Base-by-base conservation (phyloP, 768 basidiomycete genomes). In the Epithele typhae region DNA sequence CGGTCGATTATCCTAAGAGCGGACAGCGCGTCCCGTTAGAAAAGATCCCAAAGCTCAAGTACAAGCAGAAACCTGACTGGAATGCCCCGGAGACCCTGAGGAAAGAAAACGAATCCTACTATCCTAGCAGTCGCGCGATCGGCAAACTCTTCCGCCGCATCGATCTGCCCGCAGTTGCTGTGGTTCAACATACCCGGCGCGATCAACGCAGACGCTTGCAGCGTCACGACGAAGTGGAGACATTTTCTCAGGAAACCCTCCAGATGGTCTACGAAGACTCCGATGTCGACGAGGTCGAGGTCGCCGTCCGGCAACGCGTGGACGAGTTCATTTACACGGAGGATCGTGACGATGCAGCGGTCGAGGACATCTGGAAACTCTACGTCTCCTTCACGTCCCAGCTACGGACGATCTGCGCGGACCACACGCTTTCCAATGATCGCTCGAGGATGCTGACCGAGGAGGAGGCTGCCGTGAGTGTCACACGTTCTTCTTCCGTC, bases 1-100 rank as follows among this genome's bases (percentile, higher is more conserved):
- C 84, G 0, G 81, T 84, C 1, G 82, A 85, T 59, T 86, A 78
- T 53, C 78, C 80, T 0, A 83, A 83, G 61, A 77, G 73, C 19
- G 66, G 69, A 12, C 51, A 52, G 8, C 63, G 68, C 0, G 70
- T 72, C 9, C 48, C 59, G 1, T 8, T 61, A 5, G 10, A 45
- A 2, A 25, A 35, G 0, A 72, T 83, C 23, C 79, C 84, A 3
- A 73, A 60, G 54, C 61, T 70, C n/a, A 65, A 67, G 17, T 56
- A 54, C 37, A 44, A 45, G 1, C 22, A 32, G n/a, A 48, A 74
- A 52, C 84, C 83, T 8, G 83, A 86, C 59, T 85, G 83, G 82
- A 69, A 73, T 57, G 82, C 80, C 2, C 81, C 79, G 15, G 83
- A 86, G 62, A 81, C 74, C 0, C 59, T 73, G 15, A 63, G 66